Conservation (phyloP, 2,329 filamentous ascomycete genomes). For the Diplodia scrobiculata region DNA sequence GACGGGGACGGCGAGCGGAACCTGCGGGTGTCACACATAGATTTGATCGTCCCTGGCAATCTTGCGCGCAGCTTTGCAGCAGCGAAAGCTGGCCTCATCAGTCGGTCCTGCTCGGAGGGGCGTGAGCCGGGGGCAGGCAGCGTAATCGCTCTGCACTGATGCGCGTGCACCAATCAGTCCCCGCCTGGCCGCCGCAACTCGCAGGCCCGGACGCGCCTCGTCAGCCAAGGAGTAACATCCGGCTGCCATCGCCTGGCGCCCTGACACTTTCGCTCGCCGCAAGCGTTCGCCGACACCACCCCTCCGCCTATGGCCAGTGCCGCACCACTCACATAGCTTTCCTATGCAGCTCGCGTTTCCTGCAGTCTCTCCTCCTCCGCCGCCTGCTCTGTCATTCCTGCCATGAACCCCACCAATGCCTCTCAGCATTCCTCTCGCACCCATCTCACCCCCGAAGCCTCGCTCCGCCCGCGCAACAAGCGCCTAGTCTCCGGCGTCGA, state of each 20-base stretch:
- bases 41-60: slow-evolving; percentile 21
- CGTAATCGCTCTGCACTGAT: slow-evolving; percentile 16
- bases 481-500: slow-evolving; percentile 53
- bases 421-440: slow-evolving; percentile 44
- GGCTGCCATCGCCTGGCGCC: slow-evolving; percentile 12
- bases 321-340: slow-evolving; percentile 24
- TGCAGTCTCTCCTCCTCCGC: slow-evolving; percentile 15
- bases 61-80: not conserved
- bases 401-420: slow-evolving; percentile 48
- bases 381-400: slow-evolving; percentile 29
- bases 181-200: slow-evolving; percentile 20
- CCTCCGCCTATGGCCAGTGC: slow-evolving; percentile 24
- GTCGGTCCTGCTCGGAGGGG: slow-evolving; percentile 21
- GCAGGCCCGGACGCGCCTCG: slow-evolving; percentile 5
- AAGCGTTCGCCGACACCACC: slow-evolving; percentile 21
- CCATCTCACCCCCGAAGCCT: slow-evolving; percentile 43
- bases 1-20: not conserved
- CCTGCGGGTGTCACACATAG: slow-evolving; percentile 2
- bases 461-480: slow-evolving; percentile 51
- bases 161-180: slow-evolving; percentile 23
- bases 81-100: slow-evolving; percentile 21
- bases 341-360: slow-evolving; percentile 12
- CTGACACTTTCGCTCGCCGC: slow-evolving; percentile 14
- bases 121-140: slow-evolving; percentile 3
- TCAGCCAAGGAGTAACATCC: slow-evolving; percentile 24